These are phyloP conservation scores for Lomentospora prolificans DNA, from an alignment of 2,329 filamentous ascomycete species.

Conservation along the genomic window DNA sequence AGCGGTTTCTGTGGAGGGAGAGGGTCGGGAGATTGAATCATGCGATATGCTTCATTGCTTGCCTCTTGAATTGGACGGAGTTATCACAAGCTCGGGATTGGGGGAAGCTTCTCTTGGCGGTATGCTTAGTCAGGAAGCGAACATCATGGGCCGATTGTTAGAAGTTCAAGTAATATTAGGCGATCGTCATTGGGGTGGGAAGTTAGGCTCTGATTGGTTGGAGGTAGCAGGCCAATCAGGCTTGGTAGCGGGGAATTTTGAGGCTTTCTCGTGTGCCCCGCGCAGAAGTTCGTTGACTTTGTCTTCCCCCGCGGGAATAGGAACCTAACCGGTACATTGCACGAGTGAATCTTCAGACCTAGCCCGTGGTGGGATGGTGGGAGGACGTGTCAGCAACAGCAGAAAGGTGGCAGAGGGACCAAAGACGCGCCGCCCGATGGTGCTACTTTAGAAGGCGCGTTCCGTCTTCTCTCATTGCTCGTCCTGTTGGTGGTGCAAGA, in stretches of 20 bases:
- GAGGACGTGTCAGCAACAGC: no score
- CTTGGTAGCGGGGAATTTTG: background rate
- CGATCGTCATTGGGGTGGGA: no score
- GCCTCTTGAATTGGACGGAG: background rate
- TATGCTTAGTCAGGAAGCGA: background rate
- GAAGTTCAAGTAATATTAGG: no score
- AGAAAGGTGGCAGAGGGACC: no score
- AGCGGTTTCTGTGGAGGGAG: background rate
- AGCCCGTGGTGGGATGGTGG: no score
- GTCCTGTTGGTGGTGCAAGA: no score
- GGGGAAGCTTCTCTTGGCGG: background rate
- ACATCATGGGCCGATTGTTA: no score
- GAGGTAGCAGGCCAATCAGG: background rate
- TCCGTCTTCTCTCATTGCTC: no score
- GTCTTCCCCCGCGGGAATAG: background rate
- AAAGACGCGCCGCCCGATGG: background rate
- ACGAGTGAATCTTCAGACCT: no score
- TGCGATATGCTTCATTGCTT: background rate
- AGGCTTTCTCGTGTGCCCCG: background rate
- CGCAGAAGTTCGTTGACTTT: background rate
- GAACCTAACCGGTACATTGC: no score
- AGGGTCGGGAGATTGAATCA: background rate
- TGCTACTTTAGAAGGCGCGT: background rate
- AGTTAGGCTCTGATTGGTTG: background rate
- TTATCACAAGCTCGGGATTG: background rate